Conservation (phyloP, 352 stramenopile species). For the Globisporangium sylvaticum region DNA sequence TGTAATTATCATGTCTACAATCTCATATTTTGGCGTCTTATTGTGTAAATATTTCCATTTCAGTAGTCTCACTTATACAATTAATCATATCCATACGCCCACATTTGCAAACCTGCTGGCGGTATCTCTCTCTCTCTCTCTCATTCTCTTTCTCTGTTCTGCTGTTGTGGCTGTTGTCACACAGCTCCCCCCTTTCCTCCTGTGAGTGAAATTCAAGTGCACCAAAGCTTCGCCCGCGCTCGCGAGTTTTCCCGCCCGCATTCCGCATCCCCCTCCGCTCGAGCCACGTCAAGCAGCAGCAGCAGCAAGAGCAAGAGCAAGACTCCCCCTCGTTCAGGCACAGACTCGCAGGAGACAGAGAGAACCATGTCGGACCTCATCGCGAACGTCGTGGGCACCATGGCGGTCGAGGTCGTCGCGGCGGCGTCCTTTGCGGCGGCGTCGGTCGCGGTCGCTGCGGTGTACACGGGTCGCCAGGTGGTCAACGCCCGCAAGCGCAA, state of each 20-base stretch:
- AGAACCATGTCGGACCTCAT: conserved; percentile 18
- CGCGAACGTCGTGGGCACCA: conserved; percentile 29
- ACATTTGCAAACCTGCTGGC: background rate
- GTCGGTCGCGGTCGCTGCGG: conserved; percentile 30
- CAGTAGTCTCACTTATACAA: background rate
- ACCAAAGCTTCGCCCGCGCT: no score
- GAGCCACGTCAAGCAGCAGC: background rate
- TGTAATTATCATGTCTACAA: background rate
- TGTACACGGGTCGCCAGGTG: conserved; percentile 17
- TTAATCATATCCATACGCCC: background rate
- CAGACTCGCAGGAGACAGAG: background rate
- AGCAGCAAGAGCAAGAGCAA: background rate
- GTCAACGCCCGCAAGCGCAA: conserved; percentile 27
- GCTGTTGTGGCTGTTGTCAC: background rate
- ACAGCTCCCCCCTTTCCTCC: background rate
- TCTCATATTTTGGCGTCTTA: background rate
- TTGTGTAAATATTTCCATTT: background rate
- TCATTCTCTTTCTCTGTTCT: background rate
- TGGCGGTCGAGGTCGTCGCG: conserved; percentile 44
- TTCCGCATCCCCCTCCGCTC: conserved; percentile 9
- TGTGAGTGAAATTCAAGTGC: conserved; percentile 11
- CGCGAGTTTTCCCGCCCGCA: conserved; percentile 7
- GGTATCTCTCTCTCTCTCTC: background rate
- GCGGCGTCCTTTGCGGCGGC: conserved; percentile 43
- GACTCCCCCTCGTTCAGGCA: background rate